Evolutionary conservation across 352 stramenopile genomes (phyloP), one percentile per base, ranked within the genome.

Genomic region (Pythium sukuiense): DNA sequence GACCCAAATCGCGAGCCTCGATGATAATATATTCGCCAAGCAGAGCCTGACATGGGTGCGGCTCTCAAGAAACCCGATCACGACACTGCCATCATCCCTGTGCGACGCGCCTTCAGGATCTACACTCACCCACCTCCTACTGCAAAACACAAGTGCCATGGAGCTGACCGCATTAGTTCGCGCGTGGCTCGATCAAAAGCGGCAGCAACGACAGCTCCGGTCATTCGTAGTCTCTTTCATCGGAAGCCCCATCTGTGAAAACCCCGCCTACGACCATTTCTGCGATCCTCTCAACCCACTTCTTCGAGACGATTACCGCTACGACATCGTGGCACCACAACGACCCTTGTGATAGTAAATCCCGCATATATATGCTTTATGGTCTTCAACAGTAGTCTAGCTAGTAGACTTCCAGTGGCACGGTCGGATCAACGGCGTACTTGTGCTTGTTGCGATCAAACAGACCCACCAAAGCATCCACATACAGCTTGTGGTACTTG

Each of bases 401-500:
- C 52, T 79, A 92, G 45, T 74, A 82, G 16, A 92, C 33, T 50
- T 90, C 83, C 18, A 95, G 70, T 12, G 58, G 55, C 0, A 70
- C 75, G 24, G 81, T 62, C 5, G 84, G 81, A 53, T 97, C 76
- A 11, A 71, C 56, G 8, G 87, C 91, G 68, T 95, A 97, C 32
- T 85, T 72, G 33, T 66, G 68, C 41, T 95, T 96, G 82, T 98
- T 79, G 39, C 78, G 76, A 53, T 97, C 85, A 63, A 97, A 98
- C 7, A 98, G 74, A n/a, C 62, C 69, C 63, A 83, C 81, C 39
- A 98, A 76, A 2, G 83, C 73, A 20, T 72, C 56, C 3, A 98
- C 75, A 70, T 99, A 99, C 50, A 89, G 70, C 27, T 76, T 70
- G 70, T 98, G 94, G 78, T 93, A 97, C 67, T 90, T 82, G 43